Percentiles rank a stretch among this genome's conserved stretches.
Evolutionary conservation across 495 filamentous ascomycete genomes (phyloP).

Genomic region (Penicillium pulvis): DNA sequence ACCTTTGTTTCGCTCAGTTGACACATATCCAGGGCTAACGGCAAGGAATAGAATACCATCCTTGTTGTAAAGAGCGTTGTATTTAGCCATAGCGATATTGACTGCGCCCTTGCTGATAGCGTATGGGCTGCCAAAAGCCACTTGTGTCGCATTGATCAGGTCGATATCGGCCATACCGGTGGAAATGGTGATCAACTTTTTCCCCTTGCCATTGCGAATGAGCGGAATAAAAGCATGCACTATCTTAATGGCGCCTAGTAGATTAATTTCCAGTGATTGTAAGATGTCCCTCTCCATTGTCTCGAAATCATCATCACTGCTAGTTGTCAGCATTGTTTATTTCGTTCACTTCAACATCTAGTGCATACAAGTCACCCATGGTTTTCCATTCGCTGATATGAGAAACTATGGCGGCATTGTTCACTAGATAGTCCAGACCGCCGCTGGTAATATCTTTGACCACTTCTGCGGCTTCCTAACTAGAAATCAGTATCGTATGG

Average conservation of each 20-base stretch:
- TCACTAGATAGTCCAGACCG: constrained; percentile 38
- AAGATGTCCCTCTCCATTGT: constrained; percentile 23
- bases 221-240: constrained; percentile 58
- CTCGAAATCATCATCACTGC: constrained; percentile 31
- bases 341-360: background rate
- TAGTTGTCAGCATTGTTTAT: background rate
- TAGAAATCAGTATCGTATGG: background rate
- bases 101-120: constrained; percentile 45
- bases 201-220: constrained; percentile 46
- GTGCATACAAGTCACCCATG: constrained; percentile 34
- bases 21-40: constrained; percentile 51
- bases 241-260: constrained; percentile 50
- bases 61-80: constrained; percentile 51
- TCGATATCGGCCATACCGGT: constrained; percentile 52
- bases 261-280: constrained; percentile 44
- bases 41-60: constrained; percentile 54
- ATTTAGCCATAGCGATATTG: constrained; percentile 49
- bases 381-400: constrained; percentile 26
- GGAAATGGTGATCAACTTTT: constrained; percentile 59
- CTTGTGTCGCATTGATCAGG: constrained; percentile 31
- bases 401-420: constrained; percentile 32
- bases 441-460: constrained; percentile 31
- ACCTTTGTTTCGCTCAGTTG: constrained; percentile 33
- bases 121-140: constrained; percentile 34
- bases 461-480: constrained; percentile 17